Base-by-base conservation (phyloP, 139 green algal species). In the Coccomyxa sp. region DNA sequence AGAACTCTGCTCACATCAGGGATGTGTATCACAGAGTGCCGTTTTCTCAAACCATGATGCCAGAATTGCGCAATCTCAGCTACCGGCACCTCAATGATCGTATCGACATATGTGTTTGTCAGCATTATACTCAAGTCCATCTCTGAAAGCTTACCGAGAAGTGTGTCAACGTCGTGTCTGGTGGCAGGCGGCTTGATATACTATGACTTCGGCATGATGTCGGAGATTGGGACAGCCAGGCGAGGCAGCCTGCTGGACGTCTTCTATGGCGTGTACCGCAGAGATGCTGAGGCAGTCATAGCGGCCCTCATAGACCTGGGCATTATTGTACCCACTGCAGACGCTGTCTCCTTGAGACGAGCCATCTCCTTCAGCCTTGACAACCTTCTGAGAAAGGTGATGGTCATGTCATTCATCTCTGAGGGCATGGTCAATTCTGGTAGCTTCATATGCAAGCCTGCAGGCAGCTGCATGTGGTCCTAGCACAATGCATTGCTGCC, bases 321-420 rank as follows among this genome's bases (percentile, higher is more conserved):
- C 36, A 91, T 97, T 34, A 89, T 97, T 50, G 88, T 88, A 55
- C 82, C 89, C 24, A 93, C 82, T 3, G 90, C 85, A 9, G 90
- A 93, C 79, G 78, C 50, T 8, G 39, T 75, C 33, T 35, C 68
- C 34, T 12, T 36, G 2, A 22, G 31, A 22, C 68, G n/a, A 16
- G 68, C n/a, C 68, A 39, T 76, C 39, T 44, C 35, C 64, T 34
- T 35, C 40, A 29, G 50, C 79, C 27, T 80, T 27, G 55, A 74
- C 33, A 41, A 68, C 34, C 64, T 91, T 18, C 55, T 77, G 4
- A 37, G 85, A 22, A 73, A 73, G 33, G 68, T 37, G 68, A 22
- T 37, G 29, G 68, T 73, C 24, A 3, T 73, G 68, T 73, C n/a
- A 37, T 36, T 31, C 24, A 18, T 14, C 27, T 12, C 50, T 7